Percentiles rank a stretch among this genome's conserved stretches.
These are phyloP conservation scores for Candida berthetii DNA, from an alignment of 805 yeast genomes.

Conservation along the genomic window DNA sequence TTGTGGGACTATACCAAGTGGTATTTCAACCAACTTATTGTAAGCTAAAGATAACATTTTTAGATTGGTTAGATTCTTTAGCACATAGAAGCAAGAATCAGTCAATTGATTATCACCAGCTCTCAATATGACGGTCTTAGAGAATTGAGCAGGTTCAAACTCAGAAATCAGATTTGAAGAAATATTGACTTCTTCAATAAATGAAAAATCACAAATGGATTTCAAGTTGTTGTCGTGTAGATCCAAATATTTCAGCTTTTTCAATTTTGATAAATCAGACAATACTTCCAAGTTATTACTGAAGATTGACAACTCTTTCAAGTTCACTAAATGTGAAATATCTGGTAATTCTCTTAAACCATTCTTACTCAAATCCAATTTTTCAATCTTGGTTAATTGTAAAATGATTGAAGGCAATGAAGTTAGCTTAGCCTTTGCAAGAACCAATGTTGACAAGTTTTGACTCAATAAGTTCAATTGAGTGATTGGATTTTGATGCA, in stretches of 20 bases:
- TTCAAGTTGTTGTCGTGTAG: conserved; percentile 81
- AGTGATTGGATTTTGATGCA: conserved; percentile 83
- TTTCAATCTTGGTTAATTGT: conserved; percentile 60
- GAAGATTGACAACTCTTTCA: conserved; percentile 63
- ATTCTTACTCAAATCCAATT: conserved; percentile 71
- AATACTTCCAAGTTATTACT: conserved; percentile 69
- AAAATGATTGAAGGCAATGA: conserved; percentile 63
- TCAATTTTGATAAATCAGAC: conserved; percentile 60
- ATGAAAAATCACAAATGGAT: conserved; percentile 41
- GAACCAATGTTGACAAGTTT: conserved; percentile 62
- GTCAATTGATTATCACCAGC: conserved; percentile 80
- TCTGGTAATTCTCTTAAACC: conserved; percentile 77
- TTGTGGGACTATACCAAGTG: conserved; percentile 60
- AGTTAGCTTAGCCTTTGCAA: conserved; percentile 79
- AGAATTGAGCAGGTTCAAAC: conserved; percentile 31
- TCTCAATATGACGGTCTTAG: conserved; percentile 46
- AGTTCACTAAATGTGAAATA: conserved; percentile 48
- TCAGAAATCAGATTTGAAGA: conserved; percentile 54
- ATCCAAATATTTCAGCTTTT: conserved; percentile 61
- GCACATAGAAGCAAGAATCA: conserved; percentile 68
- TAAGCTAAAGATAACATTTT: conserved; percentile 71
- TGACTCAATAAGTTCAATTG: conserved; percentile 48
- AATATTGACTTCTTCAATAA: conserved; percentile 49
- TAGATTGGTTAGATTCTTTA: conserved; percentile 54
- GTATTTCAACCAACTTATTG: conserved; percentile 79